Base-by-base conservation (phyloP, 192 early-diverging fungal genomes). In the Coemansia sp. region DNA sequence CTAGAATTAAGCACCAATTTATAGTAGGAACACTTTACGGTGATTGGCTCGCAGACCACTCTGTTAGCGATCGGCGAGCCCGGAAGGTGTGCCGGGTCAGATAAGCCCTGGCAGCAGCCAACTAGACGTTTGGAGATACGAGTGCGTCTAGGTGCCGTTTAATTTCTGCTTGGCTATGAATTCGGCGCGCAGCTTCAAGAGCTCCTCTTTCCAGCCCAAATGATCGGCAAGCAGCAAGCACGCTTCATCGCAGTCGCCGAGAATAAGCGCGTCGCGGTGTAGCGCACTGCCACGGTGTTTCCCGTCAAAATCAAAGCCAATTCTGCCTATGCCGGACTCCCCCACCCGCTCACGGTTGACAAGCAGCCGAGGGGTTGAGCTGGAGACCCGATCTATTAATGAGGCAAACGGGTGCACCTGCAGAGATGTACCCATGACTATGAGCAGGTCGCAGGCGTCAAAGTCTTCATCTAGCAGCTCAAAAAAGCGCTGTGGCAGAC, bases 351-450 rank as follows among this genome's bases (percentile, higher is more conserved):
- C 90, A 21, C 85, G 82, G 71, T 99, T 99, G 34, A 99, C 90
- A 58, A 99, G 79, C 47, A 99, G 69, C 17, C 96, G 82, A 3
- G 94, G 96, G 6, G 90, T 85, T 5, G 71, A 61, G 8, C 38
- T 53, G 11, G 58, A 58, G 2, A 93, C 90, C 10, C 73, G 48
- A 41, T 90, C 75, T 48, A 94, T 83, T 2, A 96, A 79, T 3
- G 76, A 75, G 16, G 88, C 87, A 65, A 99, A 99, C 40, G 96
- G 96, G 40, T 89, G 83, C 7, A 99, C 96, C 56, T 87, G 81
- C 42, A 99, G 59, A 10, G 85, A 88, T 6, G 94, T 99, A 6
- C 96, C 96, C 73, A 97, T 90, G 21, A 99, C 92, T 71, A 97
- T 90, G 20, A 96, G 64, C 30, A 93, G 69, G 54, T 99, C 94